Evolutionary conservation across 2,329 filamentous ascomycete genomes (phyloP), one percentile per base, ranked within the genome.

Genomic region (Teratosphaeria nubilosa): DNA sequence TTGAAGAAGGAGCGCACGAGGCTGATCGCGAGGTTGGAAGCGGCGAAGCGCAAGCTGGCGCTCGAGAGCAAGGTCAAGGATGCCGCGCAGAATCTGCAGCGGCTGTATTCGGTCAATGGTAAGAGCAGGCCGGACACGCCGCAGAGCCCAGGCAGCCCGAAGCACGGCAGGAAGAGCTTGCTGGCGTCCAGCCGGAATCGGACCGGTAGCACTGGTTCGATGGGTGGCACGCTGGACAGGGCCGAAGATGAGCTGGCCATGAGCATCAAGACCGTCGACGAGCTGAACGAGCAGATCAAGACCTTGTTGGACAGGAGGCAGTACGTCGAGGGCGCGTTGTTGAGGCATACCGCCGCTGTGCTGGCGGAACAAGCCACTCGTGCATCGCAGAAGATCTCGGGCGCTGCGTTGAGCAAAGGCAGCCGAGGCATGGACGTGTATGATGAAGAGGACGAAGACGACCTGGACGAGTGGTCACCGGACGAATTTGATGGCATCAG

Each of bases 11-110:
- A 96, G 76, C 83, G 86, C 62, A 82, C 84, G 59, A 78, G 84
- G 37, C 75, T 97, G 54, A 80, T 82, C 27, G 83, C 86, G 68
- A 86, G 90, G n/a, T 86, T 96, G 64, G 88, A 92, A 62, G 86
- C 89, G 41, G 86, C 90, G 22, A 85, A 86, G 64, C 83, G 90
- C 60, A 96, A 92, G 73, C 80, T 99, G 41, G 85, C 86, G 32
- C 85, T 97, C 52, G 94, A 99, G 73, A 88, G 86, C 57, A 99
- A 97, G 76, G 90, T 96, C 67, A 88, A 91, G 66, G 92, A 97
- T 79, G 94, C 94, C 0, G 90, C 94, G 11, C 83, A 87, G 63
- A 95, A 91, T 48, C 86, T 99, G 74, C 86, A 86, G 59, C 86
- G 87, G 66, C 78, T 99, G 31, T 90, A 95, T 70, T 83, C 84